A percentile compares a stretch with the other conserved stretches of the same genome.
Evolutionary conservation across 129 eudicot genomes (phyloP).

Genomic region (sunflower (Helianthus annuus)): DNA sequence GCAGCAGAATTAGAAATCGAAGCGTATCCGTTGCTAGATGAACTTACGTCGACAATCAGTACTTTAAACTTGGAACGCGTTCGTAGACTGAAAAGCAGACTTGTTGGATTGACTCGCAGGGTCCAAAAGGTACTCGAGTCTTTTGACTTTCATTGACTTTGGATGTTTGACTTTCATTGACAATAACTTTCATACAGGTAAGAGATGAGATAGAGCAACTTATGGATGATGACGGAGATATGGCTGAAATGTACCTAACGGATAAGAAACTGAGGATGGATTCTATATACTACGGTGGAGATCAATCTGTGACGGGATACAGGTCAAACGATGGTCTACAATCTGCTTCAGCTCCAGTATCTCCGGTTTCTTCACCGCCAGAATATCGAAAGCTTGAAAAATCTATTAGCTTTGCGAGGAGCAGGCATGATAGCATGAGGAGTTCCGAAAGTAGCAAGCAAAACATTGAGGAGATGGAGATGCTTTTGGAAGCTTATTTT

Average conservation of each 20-base stretch:
- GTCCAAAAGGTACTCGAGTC: constrained; percentile 74
- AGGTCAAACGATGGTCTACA: constrained; percentile 58
- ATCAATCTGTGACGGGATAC: constrained; percentile 67
- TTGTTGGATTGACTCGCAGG: constrained; percentile 83
- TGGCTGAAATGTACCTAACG: constrained; percentile 97
- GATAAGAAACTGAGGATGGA: constrained; percentile 80
- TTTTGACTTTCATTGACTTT: neutral
- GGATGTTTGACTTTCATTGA: neutral
- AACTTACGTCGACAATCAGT: constrained; percentile 89
- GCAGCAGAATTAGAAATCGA: constrained; percentile 89
- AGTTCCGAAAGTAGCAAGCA: constrained; percentile 73
- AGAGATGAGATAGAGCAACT: constrained; percentile 95
- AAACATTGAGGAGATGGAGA: constrained; percentile 80
- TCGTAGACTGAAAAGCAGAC: constrained; percentile 92
- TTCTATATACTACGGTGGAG: constrained; percentile 61
- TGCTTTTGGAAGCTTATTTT: constrained; percentile 96
- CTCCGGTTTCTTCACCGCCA: constrained; percentile 90
- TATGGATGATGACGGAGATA: constrained; percentile 96
- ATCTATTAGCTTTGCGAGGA: constrained; percentile 70
- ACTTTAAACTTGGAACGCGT: constrained; percentile 87
- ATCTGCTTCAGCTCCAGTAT: constrained; percentile 81
- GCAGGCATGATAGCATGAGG: constrained; percentile 78
- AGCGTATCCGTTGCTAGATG: constrained; percentile 95
- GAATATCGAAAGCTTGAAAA: constrained; percentile 69
- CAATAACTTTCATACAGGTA: constrained; percentile 49